Conservation (phyloP, 73 alveolate genomes). For the Tetrahymena malaccensis region DNA sequence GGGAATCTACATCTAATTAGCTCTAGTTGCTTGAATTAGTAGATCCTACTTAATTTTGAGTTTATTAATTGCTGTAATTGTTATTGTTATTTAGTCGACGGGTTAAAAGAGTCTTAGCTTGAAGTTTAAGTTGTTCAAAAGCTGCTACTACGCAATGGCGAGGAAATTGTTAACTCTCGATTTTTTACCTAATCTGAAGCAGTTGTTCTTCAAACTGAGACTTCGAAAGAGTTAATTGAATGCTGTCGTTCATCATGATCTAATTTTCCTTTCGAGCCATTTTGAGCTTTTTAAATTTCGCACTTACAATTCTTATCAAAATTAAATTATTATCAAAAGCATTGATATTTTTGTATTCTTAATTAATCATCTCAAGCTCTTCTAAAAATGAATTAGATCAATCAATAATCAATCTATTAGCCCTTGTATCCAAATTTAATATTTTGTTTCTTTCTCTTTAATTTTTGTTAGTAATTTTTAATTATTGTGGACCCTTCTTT, state of each 20-base stretch:
- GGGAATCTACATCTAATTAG: background rate
- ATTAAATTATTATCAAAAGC: background rate
- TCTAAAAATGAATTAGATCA: background rate
- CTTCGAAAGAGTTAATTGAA: background rate
- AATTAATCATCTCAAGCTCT: background rate
- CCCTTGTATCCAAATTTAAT: background rate
- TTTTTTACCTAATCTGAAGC: background rate
- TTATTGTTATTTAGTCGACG: background rate
- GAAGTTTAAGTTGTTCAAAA: background rate
- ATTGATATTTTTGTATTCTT: background rate
- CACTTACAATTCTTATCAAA: background rate
- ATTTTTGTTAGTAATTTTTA: background rate
- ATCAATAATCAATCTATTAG: background rate
- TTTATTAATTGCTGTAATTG: background rate
- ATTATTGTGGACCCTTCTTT: background rate
- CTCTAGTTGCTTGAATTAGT: background rate
- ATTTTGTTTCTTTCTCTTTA: background rate
- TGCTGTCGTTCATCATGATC: background rate
- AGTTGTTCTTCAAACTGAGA: background rate
- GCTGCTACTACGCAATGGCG: conserved; percentile 1
- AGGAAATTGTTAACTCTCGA: background rate
- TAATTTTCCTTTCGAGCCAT: background rate
- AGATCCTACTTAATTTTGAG: background rate
- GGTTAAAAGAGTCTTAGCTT: background rate
- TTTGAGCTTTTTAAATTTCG: background rate